phyloP scores from a whole-genome alignment of 768 basidiomycete genomes.

The Leccinum imitatum region DNA sequence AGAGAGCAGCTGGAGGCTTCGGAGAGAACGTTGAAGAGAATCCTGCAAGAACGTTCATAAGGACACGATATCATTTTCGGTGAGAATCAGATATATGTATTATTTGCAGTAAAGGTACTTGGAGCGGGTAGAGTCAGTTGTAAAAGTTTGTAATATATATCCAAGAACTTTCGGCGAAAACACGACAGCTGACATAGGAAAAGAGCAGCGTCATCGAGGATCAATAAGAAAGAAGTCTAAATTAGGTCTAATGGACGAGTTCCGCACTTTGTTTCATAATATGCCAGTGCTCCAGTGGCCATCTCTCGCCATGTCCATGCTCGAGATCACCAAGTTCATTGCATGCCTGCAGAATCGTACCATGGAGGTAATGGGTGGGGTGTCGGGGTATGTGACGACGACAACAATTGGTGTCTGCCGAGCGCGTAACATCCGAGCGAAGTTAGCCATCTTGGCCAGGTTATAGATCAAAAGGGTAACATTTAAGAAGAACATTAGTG shows the following conservation, averaged over 20 bases:
- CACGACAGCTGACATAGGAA: constrained; percentile 1
- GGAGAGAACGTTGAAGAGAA: no score
- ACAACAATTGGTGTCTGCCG: no score
- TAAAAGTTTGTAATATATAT: constrained; percentile 22
- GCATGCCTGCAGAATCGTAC: constrained; percentile 77
- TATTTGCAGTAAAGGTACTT: constrained; percentile 26
- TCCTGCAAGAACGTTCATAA: no score
- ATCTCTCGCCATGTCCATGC: constrained; percentile 69
- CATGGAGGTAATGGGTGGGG: constrained; percentile 87
- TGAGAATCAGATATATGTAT: constrained; percentile 16
- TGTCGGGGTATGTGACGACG: constrained; percentile 51
- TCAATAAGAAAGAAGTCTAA: background rate
- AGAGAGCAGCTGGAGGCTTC: no score
- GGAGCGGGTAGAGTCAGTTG: constrained; percentile 9
- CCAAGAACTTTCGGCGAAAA: constrained; percentile 18
- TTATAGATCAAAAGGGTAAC: no score
- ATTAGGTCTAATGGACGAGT: constrained; percentile 49
- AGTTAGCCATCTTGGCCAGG: no score
- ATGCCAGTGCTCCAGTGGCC: constrained; percentile 62
- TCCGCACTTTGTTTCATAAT: constrained; percentile 72
- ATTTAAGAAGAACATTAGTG: no score
- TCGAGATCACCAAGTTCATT: constrained; percentile 96
- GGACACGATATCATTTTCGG: no score
- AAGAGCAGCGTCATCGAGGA: constrained; percentile 1
- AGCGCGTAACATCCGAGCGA: no score